Conservation (phyloP, 2,329 filamentous ascomycete species). For the Westerdykella sp. region DNA sequence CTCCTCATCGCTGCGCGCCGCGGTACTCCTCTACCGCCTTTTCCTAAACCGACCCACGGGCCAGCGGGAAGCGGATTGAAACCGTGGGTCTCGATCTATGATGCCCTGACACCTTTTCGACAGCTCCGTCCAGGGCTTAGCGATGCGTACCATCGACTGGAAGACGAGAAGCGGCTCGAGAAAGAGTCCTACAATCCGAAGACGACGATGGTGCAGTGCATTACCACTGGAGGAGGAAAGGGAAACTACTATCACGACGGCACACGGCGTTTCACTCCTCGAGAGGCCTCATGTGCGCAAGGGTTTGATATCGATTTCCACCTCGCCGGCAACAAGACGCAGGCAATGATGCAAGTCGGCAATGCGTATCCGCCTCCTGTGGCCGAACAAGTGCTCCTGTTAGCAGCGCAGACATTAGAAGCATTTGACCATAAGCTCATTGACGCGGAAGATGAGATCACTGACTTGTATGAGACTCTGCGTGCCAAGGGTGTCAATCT, state of each 20-base stretch:
- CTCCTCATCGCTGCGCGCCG: slow-evolving; percentile 22
- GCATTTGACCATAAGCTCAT: slow-evolving; percentile 24
- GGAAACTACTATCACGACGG: slow-evolving; percentile 13
- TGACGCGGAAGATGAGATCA: slow-evolving; percentile 16
- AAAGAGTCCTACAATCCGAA: slow-evolving; percentile 6
- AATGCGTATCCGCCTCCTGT: slow-evolving; percentile 19
- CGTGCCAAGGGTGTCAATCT: slow-evolving; percentile 5
- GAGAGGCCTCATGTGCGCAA: slow-evolving; percentile 18
- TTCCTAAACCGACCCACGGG: slow-evolving; percentile 24
- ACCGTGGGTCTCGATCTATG: slow-evolving; percentile 11
- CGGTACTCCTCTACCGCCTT: slow-evolving; percentile 23
- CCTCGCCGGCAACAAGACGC: slow-evolving; percentile 7
- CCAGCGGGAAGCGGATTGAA: slow-evolving; percentile 15
- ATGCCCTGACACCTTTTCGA: slow-evolving; percentile 15
- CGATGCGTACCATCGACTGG: slow-evolving; percentile 18
- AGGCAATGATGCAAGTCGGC: slow-evolving; percentile 16
- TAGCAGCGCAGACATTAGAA: slow-evolving; percentile 9
- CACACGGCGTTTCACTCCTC: slow-evolving; percentile 10
- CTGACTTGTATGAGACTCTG: slow-evolving; percentile 11
- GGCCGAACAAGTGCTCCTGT: slow-evolving; percentile 6
- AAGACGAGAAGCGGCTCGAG: slow-evolving; percentile 1
- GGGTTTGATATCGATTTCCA: slow-evolving; percentile 7
- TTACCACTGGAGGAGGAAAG: slow-evolving; percentile 13
- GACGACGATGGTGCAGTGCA: slow-evolving; percentile 2
- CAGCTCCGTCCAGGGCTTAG: not conserved